Evolutionary conservation across 345 rosid species (phyloP).

Genomic region (Abelmoschus esculentus): DNA sequence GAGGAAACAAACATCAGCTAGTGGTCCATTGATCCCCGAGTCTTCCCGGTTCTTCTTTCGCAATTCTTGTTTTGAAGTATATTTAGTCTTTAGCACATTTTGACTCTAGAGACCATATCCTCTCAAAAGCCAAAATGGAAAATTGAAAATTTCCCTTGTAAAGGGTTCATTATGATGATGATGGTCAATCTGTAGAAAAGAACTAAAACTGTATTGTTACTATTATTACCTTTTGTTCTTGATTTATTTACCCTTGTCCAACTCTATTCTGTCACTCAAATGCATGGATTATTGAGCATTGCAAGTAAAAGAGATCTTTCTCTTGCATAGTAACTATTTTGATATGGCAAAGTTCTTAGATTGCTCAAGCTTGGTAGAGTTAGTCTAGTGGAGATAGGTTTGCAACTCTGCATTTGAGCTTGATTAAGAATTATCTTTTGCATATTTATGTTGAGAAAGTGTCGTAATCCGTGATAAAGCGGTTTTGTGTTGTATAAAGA

Average conservation of each 20-base stretch:
- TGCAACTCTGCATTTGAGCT: no score
- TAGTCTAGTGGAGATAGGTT: no score
- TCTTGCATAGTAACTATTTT: neutral
- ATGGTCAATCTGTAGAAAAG: slow-evolving; percentile 6
- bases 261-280: neutral
- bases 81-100: slow-evolving; percentile 10
- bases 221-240: neutral
- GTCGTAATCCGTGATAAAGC: no score
- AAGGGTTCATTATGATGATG: slow-evolving; percentile 12
- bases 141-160: slow-evolving; percentile 12
- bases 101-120: slow-evolving; percentile 8
- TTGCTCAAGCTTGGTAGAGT: no score
- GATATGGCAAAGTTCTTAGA: no score
- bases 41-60: neutral
- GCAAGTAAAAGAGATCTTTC: neutral
- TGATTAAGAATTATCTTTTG: no score
- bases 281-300: slow-evolving; percentile 9
- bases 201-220: slow-evolving; percentile 2
- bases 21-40: neutral
- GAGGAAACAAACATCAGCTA: slow-evolving; percentile 11
- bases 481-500: no score
- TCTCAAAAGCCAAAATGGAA: slow-evolving; percentile 8
- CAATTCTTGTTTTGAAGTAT: slow-evolving; percentile 11
- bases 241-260: neutral
- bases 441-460: no score